Percentiles rank a stretch among this genome's conserved stretches.
phyloP scores from a whole-genome alignment of 805 yeast species.

The Suhomyces xylopsoci region DNA sequence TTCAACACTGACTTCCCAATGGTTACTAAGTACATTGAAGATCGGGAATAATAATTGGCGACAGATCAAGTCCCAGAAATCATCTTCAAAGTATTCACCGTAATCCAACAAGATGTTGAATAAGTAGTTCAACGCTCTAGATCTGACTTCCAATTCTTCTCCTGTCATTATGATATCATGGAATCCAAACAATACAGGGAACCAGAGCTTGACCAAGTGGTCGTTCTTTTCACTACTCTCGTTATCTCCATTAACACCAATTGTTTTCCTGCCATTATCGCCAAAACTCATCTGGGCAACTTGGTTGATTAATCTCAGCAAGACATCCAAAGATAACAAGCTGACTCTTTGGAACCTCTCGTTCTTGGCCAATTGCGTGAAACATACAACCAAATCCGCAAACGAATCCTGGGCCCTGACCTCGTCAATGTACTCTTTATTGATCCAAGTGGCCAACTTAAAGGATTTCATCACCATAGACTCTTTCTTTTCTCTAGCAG shows the following conservation, averaged over 20 bases:
- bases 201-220: conserved; percentile 63
- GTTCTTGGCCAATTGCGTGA: conserved; percentile 81
- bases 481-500: conserved; percentile 62
- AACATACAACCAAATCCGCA: conserved; percentile 64
- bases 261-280: conserved; percentile 9
- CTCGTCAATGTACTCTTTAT: conserved; percentile 56
- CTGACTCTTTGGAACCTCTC: conserved; percentile 76
- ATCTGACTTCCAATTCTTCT: conserved; percentile 89
- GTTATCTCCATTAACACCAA: conserved; percentile 12
- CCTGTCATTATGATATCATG: conserved; percentile 91
- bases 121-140: conserved; percentile 77
- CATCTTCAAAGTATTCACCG: conserved; percentile 71
- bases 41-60: conserved; percentile 83
- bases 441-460: conserved; percentile 59
- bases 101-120: conserved; percentile 78
- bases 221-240: conserved; percentile 20
- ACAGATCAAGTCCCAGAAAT: conserved; percentile 83
- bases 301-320: conserved; percentile 58
- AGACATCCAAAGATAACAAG: conserved; percentile 73
- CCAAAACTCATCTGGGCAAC: conserved; percentile 48
- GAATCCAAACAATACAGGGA: conserved; percentile 81
- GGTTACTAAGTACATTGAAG: conserved; percentile 71
- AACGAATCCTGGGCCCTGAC: conserved; percentile 70
- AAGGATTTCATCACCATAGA: conserved; percentile 61
- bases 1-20: conserved; percentile 64